phyloP scores from a whole-genome alignment of 805 yeast species.

The Yamadazyma scolyti region DNA sequence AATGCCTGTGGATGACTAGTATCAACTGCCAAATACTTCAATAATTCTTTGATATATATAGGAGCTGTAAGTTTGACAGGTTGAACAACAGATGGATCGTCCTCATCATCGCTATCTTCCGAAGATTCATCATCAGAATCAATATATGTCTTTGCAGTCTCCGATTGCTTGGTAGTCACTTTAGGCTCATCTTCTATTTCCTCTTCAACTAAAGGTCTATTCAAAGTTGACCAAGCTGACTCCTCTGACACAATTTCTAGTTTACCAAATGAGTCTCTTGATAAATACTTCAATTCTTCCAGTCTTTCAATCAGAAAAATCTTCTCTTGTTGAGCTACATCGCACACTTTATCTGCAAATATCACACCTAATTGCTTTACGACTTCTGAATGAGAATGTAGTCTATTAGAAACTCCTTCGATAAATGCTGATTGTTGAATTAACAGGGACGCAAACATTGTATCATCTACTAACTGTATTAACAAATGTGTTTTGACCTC shows the following conservation, averaged over 20 bases:
- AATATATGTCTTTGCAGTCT: conserved; percentile 7
- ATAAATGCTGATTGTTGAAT: conserved; percentile 30
- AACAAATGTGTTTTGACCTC: conserved; percentile 46
- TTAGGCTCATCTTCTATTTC: conserved; percentile 1
- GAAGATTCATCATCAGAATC: conserved; percentile 15
- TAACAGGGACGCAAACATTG: no score
- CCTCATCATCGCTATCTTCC: conserved; percentile 45
- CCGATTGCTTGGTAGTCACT: not conserved
- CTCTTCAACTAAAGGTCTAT: conserved; percentile 2
- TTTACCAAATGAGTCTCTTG: conserved; percentile 4
- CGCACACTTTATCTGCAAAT: conserved; percentile 51
- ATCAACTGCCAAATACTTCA: conserved; percentile 50
- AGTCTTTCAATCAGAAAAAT: conserved; percentile 22
- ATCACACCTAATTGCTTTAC: conserved; percentile 53
- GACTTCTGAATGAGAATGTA: conserved; percentile 46
- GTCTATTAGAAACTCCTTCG: conserved; percentile 48
- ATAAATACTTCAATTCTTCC: conserved; percentile 8
- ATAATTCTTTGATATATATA: conserved; percentile 69
- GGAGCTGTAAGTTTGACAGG: conserved; percentile 43
- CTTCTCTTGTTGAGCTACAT: conserved; percentile 19
- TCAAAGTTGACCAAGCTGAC: conserved; percentile 7
- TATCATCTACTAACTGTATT: conserved; percentile 36
- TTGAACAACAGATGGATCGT: conserved; percentile 42
- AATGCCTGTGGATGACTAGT: conserved; percentile 43
- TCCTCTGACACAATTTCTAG: not conserved